Base-by-base conservation (phyloP, 2,329 filamentous ascomycete genomes). In the Stemphylium beticola region DNA sequence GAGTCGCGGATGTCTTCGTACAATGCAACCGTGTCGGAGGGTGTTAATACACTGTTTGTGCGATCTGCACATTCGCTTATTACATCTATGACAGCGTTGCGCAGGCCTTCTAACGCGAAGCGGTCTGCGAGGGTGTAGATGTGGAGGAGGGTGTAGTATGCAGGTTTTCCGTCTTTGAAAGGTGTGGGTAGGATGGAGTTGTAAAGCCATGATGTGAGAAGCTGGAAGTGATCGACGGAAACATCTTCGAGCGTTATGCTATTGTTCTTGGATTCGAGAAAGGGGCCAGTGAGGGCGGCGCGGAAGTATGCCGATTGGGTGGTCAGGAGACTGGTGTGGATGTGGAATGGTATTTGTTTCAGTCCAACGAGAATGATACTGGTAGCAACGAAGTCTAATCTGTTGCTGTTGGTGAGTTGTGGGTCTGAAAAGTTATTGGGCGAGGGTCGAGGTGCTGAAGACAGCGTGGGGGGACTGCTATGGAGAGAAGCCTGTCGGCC, bases 141-240 rank as follows among this genome's bases (percentile, higher is more conserved):
- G 55, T 81, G 75, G 4, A 82, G 69, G 3, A 82, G 74, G 1
- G 78, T 74, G 69, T 81, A 82, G 71, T 82, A 82, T 24, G 80
- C 80, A 4, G 80, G 79, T 55, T 75, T 77, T 17, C 77, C 77
- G 26, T 77, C 74, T 57, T 78, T 75, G 68, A 79, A 80, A 51
- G 78, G 76, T 24, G 76, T 55, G 1, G 55, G 68, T 58, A 77
- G 75, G 24, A 64, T 61, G 29, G 75, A 74, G 6, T 77, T 79
- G 72, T 83, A 83, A 5, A 82, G 74, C 81, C 81, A 83, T 54
- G 77, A 71, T n/a, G 80, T 69, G 62, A 81, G 79, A 72, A 80
- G 79, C 53, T 81, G 78, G 66, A 82, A 82, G 52, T 74, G 74
- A 26, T 77, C 73, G 17, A 78, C 73, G 54, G 72, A 71, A 45